phyloP scores from a whole-genome alignment of 1,139 yeast genomes.

The Sugiyamaella xylanicola region DNA sequence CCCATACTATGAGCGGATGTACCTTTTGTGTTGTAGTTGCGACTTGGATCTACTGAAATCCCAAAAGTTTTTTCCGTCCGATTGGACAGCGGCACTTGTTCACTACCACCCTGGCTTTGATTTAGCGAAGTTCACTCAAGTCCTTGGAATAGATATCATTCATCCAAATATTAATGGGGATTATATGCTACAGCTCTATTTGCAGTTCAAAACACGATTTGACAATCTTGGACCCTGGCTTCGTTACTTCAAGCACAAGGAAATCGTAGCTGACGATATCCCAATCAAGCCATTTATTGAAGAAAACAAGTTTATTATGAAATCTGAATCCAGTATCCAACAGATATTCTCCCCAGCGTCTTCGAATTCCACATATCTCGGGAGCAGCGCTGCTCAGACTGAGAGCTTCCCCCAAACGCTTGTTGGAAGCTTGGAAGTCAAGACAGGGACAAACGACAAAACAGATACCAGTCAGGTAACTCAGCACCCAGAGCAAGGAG shows the following conservation, averaged over 20 bases:
- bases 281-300: slow-evolving; percentile 4
- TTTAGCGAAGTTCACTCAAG: slow-evolving; percentile 12
- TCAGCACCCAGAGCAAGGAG: neutral
- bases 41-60: slow-evolving; percentile 5
- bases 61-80: slow-evolving; percentile 9
- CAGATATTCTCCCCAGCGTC: slow-evolving; percentile 6
- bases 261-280: slow-evolving; percentile 12
- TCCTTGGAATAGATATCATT: slow-evolving; percentile 23
- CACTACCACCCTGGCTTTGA: slow-evolving; percentile 17
- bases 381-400: neutral
- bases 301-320: slow-evolving; percentile 10
- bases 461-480: neutral
- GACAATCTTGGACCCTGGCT: slow-evolving; percentile 3
- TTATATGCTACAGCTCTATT: slow-evolving; percentile 16
- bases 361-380: neutral
- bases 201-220: slow-evolving; percentile 7
- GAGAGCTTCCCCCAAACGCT: slow-evolving; percentile 6
- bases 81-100: slow-evolving; percentile 25
- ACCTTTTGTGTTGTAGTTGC: slow-evolving; percentile 21
- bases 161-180: slow-evolving; percentile 19
- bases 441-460: neutral
- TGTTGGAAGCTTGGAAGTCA: neutral
- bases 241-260: neutral
- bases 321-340: slow-evolving; percentile 13
- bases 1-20: slow-evolving; percentile 20